These are phyloP conservation scores for Rutstroemia sp. DNA, from an alignment of 2,329 filamentous ascomycete species.

Conservation along the genomic window DNA sequence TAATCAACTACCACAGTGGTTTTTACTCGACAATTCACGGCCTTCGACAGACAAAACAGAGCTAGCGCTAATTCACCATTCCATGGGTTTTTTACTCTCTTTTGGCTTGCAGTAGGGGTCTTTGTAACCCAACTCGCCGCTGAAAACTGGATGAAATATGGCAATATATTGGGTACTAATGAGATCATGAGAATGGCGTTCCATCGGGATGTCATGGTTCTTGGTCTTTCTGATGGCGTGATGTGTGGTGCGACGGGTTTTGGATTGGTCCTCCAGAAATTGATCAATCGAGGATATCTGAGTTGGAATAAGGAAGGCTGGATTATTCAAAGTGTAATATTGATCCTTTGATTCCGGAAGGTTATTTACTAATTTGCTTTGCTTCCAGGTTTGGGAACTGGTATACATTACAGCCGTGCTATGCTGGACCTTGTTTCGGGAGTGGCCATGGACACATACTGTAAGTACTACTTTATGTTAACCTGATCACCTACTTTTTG, in stretches of 20 bases:
- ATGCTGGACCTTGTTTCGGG: slow-evolving; percentile 58
- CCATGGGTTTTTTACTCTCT: slow-evolving; percentile 72
- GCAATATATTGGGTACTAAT: slow-evolving; percentile 60
- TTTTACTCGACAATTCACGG: slow-evolving; percentile 66
- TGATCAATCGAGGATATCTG: slow-evolving; percentile 51
- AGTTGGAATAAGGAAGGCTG: slow-evolving; percentile 63
- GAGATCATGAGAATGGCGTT: slow-evolving; percentile 68
- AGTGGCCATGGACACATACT: slow-evolving; percentile 80
- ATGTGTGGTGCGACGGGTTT: slow-evolving; percentile 62
- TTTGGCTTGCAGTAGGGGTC: slow-evolving; percentile 65
- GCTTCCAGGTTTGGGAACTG: slow-evolving; percentile 55
- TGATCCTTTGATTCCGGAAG: background rate
- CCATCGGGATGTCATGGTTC: slow-evolving; percentile 44
- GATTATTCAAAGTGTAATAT: slow-evolving; percentile 60
- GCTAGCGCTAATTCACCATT: slow-evolving; percentile 60
- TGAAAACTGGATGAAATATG: slow-evolving; percentile 61
- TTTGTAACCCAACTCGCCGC: slow-evolving; percentile 60
- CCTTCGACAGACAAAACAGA: slow-evolving; percentile 67
- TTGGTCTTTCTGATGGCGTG: slow-evolving; percentile 57
- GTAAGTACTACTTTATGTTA: slow-evolving; percentile 32
- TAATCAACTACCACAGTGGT: slow-evolving; percentile 37
- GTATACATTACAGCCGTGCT: slow-evolving; percentile 55
- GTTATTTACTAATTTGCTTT: background rate
- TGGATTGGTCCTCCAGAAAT: slow-evolving; percentile 56
- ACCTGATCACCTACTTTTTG: background rate